Base-by-base conservation (phyloP, 2,329 filamentous ascomycete genomes). In the Aureobasidium zeae region DNA sequence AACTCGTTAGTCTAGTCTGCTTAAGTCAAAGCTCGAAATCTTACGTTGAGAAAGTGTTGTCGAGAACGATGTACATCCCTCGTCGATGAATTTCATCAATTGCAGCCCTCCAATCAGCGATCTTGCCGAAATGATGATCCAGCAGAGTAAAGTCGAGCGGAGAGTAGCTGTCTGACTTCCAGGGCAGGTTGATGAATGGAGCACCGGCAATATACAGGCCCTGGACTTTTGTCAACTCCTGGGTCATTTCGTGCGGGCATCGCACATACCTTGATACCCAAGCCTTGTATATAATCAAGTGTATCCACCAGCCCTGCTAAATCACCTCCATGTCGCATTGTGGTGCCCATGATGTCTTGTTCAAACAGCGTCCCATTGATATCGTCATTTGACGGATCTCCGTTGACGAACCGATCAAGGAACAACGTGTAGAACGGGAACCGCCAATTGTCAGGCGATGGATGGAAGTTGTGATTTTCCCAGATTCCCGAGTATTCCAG, bases 401-500 rank as follows among this genome's bases (percentile, higher is more conserved):
- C 77, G 52, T 81, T 80, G 31, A 78, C 75, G 53, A 74, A 81
- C 48, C 75, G 66, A 55, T 81, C 77, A 7, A 79, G 60, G 53
- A 79, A 79, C 31, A 81, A 60, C 5, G 74, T 77, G 55, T 82
- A 82, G 54, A 80, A 74, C 0, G 78, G 78, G 49, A 81, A 71
- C 19, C 78, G 68, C 78, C 78, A 82, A 51, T 76, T 81, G 0
- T 63, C 55, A 1, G 78, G 77, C 11, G 76, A 80, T 0, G 65
- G 60, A 11, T 61, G 55, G 51, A 73, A 79, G 3, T 53, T 59
- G 54, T 76, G 72, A 48, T 68, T 61, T 15, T 60, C 61, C 72
- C 74, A 72, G 62, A 68, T 61, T 49, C 76, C 71, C 55, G 63
- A 71, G 57, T 81, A 81, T 36, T 81, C 68, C 25, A 72, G 60